Evolutionary conservation across 2,329 filamentous ascomycete genomes (phyloP), one percentile per base, ranked within the genome.

Genomic region (Coniochaeta sp.): DNA sequence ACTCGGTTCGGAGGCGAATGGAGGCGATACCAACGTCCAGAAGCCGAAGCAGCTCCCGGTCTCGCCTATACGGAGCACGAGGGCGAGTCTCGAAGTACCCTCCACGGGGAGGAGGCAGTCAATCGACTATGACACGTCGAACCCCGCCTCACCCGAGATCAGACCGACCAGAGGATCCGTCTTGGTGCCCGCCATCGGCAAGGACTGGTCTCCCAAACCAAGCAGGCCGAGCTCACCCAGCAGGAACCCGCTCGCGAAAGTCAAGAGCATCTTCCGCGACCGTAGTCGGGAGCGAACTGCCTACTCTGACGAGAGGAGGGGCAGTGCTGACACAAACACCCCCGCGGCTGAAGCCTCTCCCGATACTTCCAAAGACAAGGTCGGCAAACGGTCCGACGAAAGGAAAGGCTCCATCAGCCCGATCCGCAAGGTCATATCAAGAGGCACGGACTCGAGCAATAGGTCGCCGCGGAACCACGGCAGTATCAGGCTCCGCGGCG

Each of bases 191-290:
- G 81, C 80, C 14, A 82, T 87, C 62, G 81, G 82, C 24, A 79
- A 83, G 64, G 86, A 89, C 60, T 70, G 89, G 9, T 89, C 88
- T 3, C 82, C 86, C 1, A 76, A 80, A 3, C 78, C 78, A 8
- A 91, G 87, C 67, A 82, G 88, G 26, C 79, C 83, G 1, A 77
- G 78, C 2, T 91, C 89, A 7, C 88, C 89, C 33, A 75, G 77
- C 0, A 81, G 86, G 58, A 88, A 84, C 59, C 81, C 83, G 0
- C 74, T 86, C 61, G 74, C 74, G 31, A 84, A 79, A 66, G 80
- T 85, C 59, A 84, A 80, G 67, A 77, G 76, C 61, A 82, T 82
- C 17, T 81, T 85, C 62, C 79, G 79, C 5, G 82, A 85, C 61
- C 81, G 78, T 63, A 80, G 77, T 60, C 76, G 76, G 44, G 81